Evolutionary conservation across 805 yeast genomes (phyloP).

Genomic region (Saccharomycopsis olivae): DNA sequence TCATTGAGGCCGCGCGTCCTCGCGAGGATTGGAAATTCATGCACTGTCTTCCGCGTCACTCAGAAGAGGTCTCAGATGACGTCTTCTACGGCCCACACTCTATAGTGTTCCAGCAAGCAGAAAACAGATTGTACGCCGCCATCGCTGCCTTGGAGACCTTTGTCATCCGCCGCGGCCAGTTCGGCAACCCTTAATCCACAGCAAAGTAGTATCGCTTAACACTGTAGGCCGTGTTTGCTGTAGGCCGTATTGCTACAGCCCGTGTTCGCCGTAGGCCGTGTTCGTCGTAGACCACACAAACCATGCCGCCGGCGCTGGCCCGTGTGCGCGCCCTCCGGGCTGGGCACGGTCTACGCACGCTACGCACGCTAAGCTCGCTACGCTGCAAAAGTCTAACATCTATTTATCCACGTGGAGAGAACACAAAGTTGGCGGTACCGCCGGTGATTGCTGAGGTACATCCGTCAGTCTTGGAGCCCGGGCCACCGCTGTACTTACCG

Average conservation of each 20-base stretch:
- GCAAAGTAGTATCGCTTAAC: too few relatives aligned
- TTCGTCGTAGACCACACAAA: too few relatives aligned
- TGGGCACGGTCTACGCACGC: too few relatives aligned
- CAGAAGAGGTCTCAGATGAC: conserved; percentile 88
- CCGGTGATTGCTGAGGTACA: conserved; percentile 94
- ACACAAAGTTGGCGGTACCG: conserved; percentile 62
- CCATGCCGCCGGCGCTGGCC: too few relatives aligned
- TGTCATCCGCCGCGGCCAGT: conserved; percentile 73
- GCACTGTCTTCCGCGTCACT: conserved; percentile 97
- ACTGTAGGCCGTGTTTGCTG: too few relatives aligned
- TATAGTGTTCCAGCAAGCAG: conserved; percentile 90
- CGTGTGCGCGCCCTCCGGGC: too few relatives aligned
- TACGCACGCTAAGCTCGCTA: too few relatives aligned
- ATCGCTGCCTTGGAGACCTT: conserved; percentile 88
- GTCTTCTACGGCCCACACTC: conserved; percentile 80
- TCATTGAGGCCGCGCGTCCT: conserved; percentile 51
- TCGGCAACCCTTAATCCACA: too few relatives aligned
- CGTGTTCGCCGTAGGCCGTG: too few relatives aligned
- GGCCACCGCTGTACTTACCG: conserved; percentile 62
- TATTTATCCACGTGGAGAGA: too few relatives aligned
- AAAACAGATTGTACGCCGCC: conserved; percentile 92
- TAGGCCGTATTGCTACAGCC: too few relatives aligned
- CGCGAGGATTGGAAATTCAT: conserved; percentile 72
- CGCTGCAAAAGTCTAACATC: too few relatives aligned
- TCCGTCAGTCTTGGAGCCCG: conserved; percentile 54